These are phyloP conservation scores for Spathaspora arborariae DNA, from an alignment of 805 yeast genomes.

Conservation along the genomic window DNA sequence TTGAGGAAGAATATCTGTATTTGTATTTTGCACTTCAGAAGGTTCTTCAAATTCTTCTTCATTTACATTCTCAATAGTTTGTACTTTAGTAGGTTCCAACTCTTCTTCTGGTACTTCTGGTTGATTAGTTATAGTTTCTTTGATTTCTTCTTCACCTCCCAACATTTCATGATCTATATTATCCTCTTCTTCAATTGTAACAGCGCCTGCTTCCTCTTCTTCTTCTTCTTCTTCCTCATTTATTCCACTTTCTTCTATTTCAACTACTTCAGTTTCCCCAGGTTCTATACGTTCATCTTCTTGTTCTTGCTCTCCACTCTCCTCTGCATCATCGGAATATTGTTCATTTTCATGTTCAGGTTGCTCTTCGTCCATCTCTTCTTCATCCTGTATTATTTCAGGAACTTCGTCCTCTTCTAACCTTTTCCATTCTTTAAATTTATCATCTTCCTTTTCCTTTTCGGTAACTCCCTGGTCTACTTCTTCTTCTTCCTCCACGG, in stretches of 20 bases:
- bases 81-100: too few relatives aligned
- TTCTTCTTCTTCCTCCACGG: neutral
- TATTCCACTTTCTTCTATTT: constrained; percentile 11
- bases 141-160: constrained; percentile 11
- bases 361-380: constrained; percentile 7
- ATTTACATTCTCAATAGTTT: constrained; percentile 3
- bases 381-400: neutral
- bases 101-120: neutral
- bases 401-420: constrained; percentile 7
- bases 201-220: constrained; percentile 2
- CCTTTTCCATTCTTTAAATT: constrained; percentile 5
- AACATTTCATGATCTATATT: too few relatives aligned
- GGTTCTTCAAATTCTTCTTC: constrained; percentile 2
- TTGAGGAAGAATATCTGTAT: neutral
- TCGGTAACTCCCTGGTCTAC: neutral
- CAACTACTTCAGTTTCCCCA: neutral
- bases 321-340: neutral
- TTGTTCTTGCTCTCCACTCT: neutral
- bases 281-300: constrained; percentile 1
- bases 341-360: neutral
- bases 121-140: too few relatives aligned
- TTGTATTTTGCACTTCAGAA: neutral
- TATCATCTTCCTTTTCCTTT: neutral
- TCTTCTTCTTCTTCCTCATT: constrained; percentile 4
- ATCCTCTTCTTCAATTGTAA: constrained; percentile 5